Conservation (phyloP, 495 filamentous ascomycete species). For the Penicillium roqueforti region DNA sequence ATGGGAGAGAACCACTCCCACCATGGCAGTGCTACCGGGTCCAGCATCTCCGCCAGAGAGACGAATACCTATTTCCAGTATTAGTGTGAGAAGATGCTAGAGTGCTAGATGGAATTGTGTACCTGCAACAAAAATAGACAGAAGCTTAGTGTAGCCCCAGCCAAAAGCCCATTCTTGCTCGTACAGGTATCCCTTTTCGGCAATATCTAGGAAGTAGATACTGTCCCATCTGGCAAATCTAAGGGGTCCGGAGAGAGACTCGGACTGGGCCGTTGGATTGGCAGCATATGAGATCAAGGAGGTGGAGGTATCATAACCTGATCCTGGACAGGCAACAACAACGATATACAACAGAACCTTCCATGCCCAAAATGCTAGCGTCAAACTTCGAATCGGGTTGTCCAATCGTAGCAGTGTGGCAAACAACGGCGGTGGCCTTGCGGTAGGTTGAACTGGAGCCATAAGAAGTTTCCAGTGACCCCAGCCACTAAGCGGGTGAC, state of each 20-base stretch:
- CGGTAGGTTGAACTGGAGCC: slow-evolving; percentile 10
- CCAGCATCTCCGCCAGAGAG: slow-evolving; percentile 23
- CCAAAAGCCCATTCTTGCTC: slow-evolving; percentile 99
- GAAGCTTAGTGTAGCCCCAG: slow-evolving; percentile 54
- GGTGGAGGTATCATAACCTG: slow-evolving; percentile 87
- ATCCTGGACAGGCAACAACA: slow-evolving; percentile 59
- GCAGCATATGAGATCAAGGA: slow-evolving; percentile 47
- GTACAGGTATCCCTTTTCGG: slow-evolving; percentile 69
- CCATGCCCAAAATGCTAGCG: slow-evolving; percentile 53
- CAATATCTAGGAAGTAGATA: slow-evolving; percentile 73
- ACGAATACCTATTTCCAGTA: slow-evolving; percentile 20
- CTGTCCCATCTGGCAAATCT: slow-evolving; percentile 86
- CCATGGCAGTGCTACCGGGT: slow-evolving; percentile 34
- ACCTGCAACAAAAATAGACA: slow-evolving; percentile 49
- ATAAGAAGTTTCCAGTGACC: not conserved
- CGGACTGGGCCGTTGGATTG: slow-evolving; percentile 9
- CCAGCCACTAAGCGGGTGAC: not conserved
- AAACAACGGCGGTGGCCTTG: slow-evolving; percentile 7
- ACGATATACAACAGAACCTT: slow-evolving; percentile 68
- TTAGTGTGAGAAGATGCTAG: slow-evolving; percentile 6
- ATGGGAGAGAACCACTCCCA: slow-evolving; percentile 63
- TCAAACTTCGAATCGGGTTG: slow-evolving; percentile 36
- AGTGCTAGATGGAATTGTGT: slow-evolving; percentile 8
- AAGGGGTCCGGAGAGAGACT: slow-evolving; percentile 25
- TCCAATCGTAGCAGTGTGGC: slow-evolving; percentile 29